Evolutionary conservation across 352 stramenopile species (phyloP), one percentile per base, ranked within the genome.

Genomic region (Globisporangium nunn): DNA sequence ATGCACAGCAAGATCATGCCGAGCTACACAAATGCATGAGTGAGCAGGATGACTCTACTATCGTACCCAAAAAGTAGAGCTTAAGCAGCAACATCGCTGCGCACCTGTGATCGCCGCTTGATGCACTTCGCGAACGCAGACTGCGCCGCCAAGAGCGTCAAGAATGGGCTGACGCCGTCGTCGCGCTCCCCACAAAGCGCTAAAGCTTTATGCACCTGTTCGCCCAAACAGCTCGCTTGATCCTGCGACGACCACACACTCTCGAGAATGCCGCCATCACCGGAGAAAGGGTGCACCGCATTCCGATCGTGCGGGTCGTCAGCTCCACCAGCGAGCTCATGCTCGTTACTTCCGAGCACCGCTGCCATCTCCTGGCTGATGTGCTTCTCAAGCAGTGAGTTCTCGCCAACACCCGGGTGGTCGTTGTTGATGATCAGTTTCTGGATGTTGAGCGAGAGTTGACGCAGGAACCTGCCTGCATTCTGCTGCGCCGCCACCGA

Each of bases 1-100:
- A 95, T 74, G 50, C 75, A 68, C 28, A 95, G 59, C 51, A 91
- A 45, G 35, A 93, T 59, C 59, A 93, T 73, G 0, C 80, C 83
- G 6, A 95, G 60, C 85, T 93, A 52, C 43, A 68, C 23, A 28
- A 47, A 11, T 29, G 14, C 10, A 28, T 11, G 23, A 11, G 33
- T 56, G 3, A 28, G 23, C 23, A 23, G 47, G 2, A 41, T 41
- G 6, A 4, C 35, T 41, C 35, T 11, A 11, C 35, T 41, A 0
- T 41, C 35, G 35, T 14, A 11, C 35, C 1, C 35, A 12, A 41
- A 4, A 41, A 41, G 35, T 14, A 51, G 47, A 11, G 50, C 45
- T 40, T 1, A 6, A 35, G 43, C 17, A 46, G 0, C 33, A 4
- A 51, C 53, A 44, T 12, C 14, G 46, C n/a, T 44, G 14, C 56